These are phyloP conservation scores for Trypanosomatidae sp. DNA, from an alignment of 208 protist species.

Conservation along the genomic window DNA sequence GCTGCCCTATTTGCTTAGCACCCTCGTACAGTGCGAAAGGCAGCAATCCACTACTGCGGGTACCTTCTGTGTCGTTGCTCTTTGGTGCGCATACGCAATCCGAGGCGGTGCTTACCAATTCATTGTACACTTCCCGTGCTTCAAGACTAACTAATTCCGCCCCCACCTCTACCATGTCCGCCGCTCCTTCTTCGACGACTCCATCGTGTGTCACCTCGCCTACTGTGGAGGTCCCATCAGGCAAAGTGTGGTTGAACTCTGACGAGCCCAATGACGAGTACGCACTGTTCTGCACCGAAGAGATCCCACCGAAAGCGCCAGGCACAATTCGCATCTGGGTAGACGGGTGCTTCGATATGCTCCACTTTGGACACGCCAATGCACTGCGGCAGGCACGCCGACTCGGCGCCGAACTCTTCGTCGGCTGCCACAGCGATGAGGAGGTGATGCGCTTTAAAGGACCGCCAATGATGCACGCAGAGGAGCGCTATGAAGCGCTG, in stretches of 20 bases:
- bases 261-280: conserved; percentile 67
- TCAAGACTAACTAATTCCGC: background rate
- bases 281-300: conserved; percentile 44
- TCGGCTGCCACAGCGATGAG: conserved; percentile 96
- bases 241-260: conserved; percentile 70
- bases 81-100: too few relatives aligned
- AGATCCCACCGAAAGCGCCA: conserved; percentile 61
- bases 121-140: background rate
- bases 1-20: background rate
- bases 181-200: background rate
- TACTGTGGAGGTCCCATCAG: conserved; percentile 20
- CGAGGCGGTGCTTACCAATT: background rate
- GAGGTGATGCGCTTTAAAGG: conserved; percentile 97
- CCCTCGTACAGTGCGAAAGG: background rate
- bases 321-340: conserved; percentile 84
- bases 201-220: background rate
- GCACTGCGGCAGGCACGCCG: conserved; percentile 82
- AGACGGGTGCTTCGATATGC: conserved; percentile 92
- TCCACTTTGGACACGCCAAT: conserved; percentile 92
- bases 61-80: background rate
- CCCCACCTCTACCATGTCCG: background rate
- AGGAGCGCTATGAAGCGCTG: conserved; percentile 95
- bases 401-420: conserved; percentile 95
- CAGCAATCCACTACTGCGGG: background rate
- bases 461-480: conserved; percentile 96